Conservation (phyloP, 768 basidiomycete genomes). For the Clavaria fumosa region DNA sequence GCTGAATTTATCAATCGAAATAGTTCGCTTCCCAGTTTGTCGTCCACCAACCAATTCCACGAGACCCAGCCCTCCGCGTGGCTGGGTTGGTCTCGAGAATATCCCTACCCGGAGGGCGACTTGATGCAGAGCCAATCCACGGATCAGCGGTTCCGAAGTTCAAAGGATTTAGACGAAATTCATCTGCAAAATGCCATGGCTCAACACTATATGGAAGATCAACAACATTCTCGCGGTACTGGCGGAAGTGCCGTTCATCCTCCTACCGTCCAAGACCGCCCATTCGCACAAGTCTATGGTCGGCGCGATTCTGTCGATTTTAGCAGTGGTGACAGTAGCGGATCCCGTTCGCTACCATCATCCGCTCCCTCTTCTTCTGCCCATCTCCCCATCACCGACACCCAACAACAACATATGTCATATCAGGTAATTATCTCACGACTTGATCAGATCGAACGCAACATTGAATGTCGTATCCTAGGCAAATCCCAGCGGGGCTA, state of each 20-base stretch:
- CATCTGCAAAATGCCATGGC: too few species aligned
- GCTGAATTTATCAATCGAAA: conserved; percentile 25
- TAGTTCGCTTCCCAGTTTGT: conserved; percentile 10
- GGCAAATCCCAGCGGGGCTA: too few species aligned
- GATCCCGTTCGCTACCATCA: conserved; percentile 31
- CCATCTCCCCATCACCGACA: conserved; percentile 28
- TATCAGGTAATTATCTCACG: conserved; percentile 11
- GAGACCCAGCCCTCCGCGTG: conserved; percentile 7
- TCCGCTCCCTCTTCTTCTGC: conserved; percentile 37
- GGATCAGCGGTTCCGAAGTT: too few species aligned
- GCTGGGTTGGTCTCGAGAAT: conserved; percentile 11
- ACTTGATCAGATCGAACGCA: not conserved
- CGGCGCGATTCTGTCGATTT: conserved; percentile 21
- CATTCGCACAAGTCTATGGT: too few species aligned
- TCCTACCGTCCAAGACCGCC: not conserved
- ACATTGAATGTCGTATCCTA: not conserved
- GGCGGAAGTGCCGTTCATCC: too few species aligned
- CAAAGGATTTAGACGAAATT: too few species aligned
- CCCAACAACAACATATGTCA: conserved; percentile 11
- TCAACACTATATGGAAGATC: too few species aligned
- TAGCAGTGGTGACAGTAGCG: conserved; percentile 29
- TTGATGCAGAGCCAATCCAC: too few species aligned
- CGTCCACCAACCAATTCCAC: conserved; percentile 8
- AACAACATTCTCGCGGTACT: too few species aligned
- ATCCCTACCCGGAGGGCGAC: too few species aligned